Evolutionary conservation across 2,329 filamentous ascomycete genomes (phyloP).

Genomic region (Metarhizium sp.): DNA sequence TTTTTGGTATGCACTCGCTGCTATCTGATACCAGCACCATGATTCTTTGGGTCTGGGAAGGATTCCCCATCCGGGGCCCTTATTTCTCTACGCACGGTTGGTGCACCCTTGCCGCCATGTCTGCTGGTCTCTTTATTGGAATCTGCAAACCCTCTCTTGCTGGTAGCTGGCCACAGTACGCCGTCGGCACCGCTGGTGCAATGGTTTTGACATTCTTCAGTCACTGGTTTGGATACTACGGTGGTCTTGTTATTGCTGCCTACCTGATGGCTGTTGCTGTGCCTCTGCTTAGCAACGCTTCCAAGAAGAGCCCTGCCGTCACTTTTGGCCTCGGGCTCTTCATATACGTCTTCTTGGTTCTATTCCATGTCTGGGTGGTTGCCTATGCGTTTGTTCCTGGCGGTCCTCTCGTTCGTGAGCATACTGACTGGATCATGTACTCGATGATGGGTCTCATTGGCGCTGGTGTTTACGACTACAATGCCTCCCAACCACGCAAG

Average conservation of each 20-base stretch:
- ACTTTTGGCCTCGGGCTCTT: constrained; percentile 87
- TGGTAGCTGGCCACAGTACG: constrained; percentile 71
- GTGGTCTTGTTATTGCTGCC: constrained; percentile 62
- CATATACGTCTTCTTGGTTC: constrained; percentile 83
- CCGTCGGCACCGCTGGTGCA: constrained; percentile 69
- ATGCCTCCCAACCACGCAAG: constrained; percentile 36
- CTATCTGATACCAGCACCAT: constrained; percentile 97
- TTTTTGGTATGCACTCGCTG: constrained; percentile 86
- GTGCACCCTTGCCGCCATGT: constrained; percentile 81
- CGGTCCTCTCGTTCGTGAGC: constrained; percentile 83
- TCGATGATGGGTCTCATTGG: constrained; percentile 78
- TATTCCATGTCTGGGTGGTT: constrained; percentile 99
- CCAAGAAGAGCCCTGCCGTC: constrained; percentile 64
- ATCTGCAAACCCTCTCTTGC: constrained; percentile 61
- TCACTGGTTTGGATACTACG: constrained; percentile 87
- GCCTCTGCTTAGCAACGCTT: constrained; percentile 64
- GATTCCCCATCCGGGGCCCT: constrained; percentile 83
- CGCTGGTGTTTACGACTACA: constrained; percentile 69
- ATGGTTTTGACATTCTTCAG: constrained; percentile 64
- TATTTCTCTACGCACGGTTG: constrained; percentile 84
- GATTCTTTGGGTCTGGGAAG: constrained; percentile 98
- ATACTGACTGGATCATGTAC: constrained; percentile 91
- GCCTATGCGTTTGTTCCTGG: constrained; percentile 97
- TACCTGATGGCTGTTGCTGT: constrained; percentile 78
- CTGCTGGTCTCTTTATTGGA: constrained; percentile 66